A percentile compares a stretch with the other conserved stretches of the same genome.
phyloP scores from a whole-genome alignment of 345 rosid genomes.

The Toxicodendron radicans region DNA sequence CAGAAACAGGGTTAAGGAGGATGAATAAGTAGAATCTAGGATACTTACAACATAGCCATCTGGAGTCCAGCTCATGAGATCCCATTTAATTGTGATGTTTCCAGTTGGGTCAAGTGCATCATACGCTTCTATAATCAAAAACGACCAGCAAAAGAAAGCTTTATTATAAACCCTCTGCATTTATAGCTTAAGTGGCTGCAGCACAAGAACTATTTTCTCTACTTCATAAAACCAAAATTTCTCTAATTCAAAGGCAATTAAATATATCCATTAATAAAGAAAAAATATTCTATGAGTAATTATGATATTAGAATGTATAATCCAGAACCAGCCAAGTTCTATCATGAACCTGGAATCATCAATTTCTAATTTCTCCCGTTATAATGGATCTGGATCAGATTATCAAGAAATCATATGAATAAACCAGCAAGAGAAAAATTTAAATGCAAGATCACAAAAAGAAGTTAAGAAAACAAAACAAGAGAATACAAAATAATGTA shows the following conservation, averaged over 20 bases:
- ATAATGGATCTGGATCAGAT: neutral
- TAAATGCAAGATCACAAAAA: neutral
- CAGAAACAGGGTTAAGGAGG: neutral
- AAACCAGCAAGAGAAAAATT: neutral
- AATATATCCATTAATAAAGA: no score
- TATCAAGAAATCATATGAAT: neutral
- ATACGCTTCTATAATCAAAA: constrained; percentile 58
- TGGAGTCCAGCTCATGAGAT: constrained; percentile 71
- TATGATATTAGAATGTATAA: neutral
- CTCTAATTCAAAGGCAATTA: no score
- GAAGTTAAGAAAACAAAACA: neutral
- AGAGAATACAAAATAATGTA: neutral
- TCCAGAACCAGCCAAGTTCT: neutral
- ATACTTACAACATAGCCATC: constrained; percentile 85
- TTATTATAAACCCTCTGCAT: neutral
- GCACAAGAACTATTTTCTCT: no score
- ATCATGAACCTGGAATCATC: neutral
- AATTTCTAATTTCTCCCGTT: neutral
- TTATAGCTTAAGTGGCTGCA: neutral
- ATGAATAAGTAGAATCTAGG: neutral
- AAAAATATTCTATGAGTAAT: no score
- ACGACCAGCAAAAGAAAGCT: constrained; percentile 15
- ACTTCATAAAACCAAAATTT: neutral
- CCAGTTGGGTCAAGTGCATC: constrained; percentile 91
- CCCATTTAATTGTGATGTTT: constrained; percentile 95